phyloP scores from a whole-genome alignment of 2,329 filamentous ascomycete species.

The Pochonia chlamydosporia region DNA sequence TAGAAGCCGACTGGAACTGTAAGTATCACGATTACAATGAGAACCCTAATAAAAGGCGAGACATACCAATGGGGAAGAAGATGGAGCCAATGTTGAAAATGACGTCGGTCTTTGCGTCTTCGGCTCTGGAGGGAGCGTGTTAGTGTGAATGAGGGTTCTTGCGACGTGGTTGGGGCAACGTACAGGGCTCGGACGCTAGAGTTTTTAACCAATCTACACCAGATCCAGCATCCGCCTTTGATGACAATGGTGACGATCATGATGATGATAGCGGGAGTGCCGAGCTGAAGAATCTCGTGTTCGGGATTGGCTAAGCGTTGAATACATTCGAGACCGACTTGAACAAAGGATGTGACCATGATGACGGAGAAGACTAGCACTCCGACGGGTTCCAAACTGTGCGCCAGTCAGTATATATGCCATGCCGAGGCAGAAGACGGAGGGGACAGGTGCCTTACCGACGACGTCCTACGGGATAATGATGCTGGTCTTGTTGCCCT shows the following conservation, averaged over 20 bases:
- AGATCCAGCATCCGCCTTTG: slow-evolving; percentile 78
- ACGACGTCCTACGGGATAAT: slow-evolving; percentile 72
- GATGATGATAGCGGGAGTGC: slow-evolving; percentile 66
- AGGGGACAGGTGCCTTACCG: slow-evolving; percentile 25
- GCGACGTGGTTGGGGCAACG: slow-evolving; percentile 20
- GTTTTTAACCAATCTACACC: slow-evolving; percentile 81
- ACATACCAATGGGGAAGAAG: slow-evolving; percentile 67
- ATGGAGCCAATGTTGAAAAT: slow-evolving; percentile 90
- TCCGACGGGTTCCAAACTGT: slow-evolving; percentile 68
- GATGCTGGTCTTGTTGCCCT: slow-evolving; percentile 65
- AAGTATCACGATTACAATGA: background rate
- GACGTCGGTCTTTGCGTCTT: slow-evolving; percentile 63
- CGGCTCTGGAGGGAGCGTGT: slow-evolving; percentile 29
- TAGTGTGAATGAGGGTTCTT: background rate
- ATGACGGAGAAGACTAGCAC: slow-evolving; percentile 78
- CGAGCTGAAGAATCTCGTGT: slow-evolving; percentile 66
- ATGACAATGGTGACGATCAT: slow-evolving; percentile 78
- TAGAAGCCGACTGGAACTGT: slow-evolving; percentile 58
- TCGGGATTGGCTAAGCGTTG: slow-evolving; percentile 55
- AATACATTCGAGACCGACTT: slow-evolving; percentile 67
- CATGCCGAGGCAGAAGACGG: background rate
- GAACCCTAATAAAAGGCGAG: slow-evolving; percentile 4
- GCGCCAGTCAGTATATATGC: background rate
- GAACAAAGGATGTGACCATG: slow-evolving; percentile 80
- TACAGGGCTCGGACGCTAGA: slow-evolving; percentile 75